Percentiles rank a stretch among this genome's conserved stretches.
phyloP scores from a whole-genome alignment of 352 stramenopile genomes.

The Phytophthora citricola region DNA sequence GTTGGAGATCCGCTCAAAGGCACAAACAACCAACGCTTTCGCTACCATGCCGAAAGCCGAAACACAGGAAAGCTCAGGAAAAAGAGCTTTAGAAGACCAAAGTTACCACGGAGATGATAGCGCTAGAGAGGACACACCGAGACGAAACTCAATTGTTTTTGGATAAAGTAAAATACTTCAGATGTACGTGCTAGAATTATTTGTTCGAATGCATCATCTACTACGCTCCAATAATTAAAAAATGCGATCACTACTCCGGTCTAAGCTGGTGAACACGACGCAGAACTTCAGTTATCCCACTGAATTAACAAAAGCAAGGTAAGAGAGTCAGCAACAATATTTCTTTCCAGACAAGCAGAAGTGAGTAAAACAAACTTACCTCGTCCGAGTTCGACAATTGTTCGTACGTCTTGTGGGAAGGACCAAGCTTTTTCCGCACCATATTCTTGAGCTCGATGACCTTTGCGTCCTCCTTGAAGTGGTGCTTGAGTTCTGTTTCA shows the following conservation, averaged over 20 bases:
- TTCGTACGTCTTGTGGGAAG: constrained; percentile 64
- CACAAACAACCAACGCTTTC: constrained; percentile 1
- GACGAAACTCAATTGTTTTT: constrained; percentile 45
- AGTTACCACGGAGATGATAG: constrained; percentile 18
- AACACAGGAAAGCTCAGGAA: background rate
- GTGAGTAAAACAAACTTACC: constrained; percentile 27
- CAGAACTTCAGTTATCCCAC: constrained; percentile 32
- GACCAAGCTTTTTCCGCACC: constrained; percentile 65
- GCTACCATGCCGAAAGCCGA: constrained; percentile 4
- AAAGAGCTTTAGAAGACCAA: constrained; percentile 2
- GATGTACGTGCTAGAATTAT: too few species aligned
- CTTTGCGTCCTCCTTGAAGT: constrained; percentile 71
- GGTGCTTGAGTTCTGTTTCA: constrained; percentile 32
- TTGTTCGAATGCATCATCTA: constrained; percentile 19
- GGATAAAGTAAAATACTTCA: constrained; percentile 29
- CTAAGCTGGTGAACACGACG: background rate
- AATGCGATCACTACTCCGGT: too few species aligned
- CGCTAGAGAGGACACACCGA: constrained; percentile 27
- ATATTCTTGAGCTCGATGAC: constrained; percentile 82
- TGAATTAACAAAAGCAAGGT: constrained; percentile 11
- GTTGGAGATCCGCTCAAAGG: constrained; percentile 6
- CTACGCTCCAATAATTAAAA: constrained; percentile 15
- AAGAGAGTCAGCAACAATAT: background rate
- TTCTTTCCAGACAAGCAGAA: background rate
- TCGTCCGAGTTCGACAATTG: constrained; percentile 67